Conservation (phyloP, 1,284 basidiomycete species). For the Leccinum angustisporum region DNA sequence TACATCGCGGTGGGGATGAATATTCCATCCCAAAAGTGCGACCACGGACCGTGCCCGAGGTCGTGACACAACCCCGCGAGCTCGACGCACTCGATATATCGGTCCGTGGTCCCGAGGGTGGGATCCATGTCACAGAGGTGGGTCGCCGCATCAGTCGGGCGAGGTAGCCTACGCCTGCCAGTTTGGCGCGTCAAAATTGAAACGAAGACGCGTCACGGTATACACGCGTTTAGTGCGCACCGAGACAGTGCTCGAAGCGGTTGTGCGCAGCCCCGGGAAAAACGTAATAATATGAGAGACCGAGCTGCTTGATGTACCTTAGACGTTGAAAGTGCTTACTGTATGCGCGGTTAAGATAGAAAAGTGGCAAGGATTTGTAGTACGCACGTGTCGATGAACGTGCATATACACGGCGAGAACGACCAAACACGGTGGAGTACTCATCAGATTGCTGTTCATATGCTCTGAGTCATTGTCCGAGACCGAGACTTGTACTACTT, state of each 20-base stretch:
- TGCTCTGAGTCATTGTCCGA: too few species aligned
- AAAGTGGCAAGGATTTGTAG: neutral
- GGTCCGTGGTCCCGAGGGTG: constrained; percentile 58
- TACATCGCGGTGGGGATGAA: constrained; percentile 54
- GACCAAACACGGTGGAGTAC: too few species aligned
- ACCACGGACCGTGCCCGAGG: constrained; percentile 61
- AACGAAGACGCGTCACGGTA: neutral
- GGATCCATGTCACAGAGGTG: constrained; percentile 62
- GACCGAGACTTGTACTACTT: too few species aligned
- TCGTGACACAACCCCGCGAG: constrained; percentile 59
- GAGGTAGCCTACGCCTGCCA: constrained; percentile 66
- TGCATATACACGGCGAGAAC: constrained; percentile 39
- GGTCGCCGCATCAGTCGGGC: constrained; percentile 57
- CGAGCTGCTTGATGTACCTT: constrained; percentile 74
- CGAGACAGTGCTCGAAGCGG: constrained; percentile 77
- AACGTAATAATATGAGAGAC: constrained; percentile 69
- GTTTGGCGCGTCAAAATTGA: neutral
- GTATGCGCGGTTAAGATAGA: neutral
- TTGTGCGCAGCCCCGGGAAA: constrained; percentile 77
- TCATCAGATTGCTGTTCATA: too few species aligned
- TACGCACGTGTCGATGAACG: constrained; percentile 45
- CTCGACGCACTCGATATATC: constrained; percentile 50
- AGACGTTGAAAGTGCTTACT: constrained; percentile 76
- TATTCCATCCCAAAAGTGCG: constrained; percentile 53
- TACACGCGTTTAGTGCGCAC: constrained; percentile 36